Evolutionary conservation across 495 filamentous ascomycete genomes (phyloP), one percentile per base, ranked within the genome.

Genomic region (Neurospora sp.): DNA sequence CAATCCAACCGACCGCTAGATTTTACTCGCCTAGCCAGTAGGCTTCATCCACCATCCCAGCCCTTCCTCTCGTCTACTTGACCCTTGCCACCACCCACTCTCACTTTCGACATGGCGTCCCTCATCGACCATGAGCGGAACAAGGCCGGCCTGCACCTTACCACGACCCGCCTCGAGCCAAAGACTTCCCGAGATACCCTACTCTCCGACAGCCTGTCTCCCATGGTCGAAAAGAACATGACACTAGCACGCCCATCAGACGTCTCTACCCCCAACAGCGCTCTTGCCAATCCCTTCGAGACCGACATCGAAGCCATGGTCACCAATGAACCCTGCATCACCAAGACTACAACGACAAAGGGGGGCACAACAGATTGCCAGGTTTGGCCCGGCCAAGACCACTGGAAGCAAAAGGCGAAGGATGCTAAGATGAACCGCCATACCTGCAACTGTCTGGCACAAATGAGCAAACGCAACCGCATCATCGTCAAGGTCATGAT

Each of bases 341-440:
- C 80, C 38, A 81, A 79, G 39, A 78, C 82, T 6, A 79, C 78
- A 18, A 74, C 78, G 4, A 77, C 78, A 37, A 79, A 72, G 68
- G 77, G 77, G 7, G 80, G 76, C 46, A 77, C 76, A 40, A 77
- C 76, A 42, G 83, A 86, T 53, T 84, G 82, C 75, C 79, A 79
- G 5, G 81, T 83, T n/a, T 86, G 85, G 85, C 85, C 85, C 39
- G 82, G 83, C n/a, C 82, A 85, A 65, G 83, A 82, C 16, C 83
- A 86, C 76, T 86, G 85, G 85, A 78, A 78, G 70, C 78, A 79
- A 53, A 85, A 86, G 79, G 83, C 84, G 59, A 80, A 81, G 73
- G 83, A 80, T 8, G 83, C 84, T 71, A 83, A 83, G 79, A 81
- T 81, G 75, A 84, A 79, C 70, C 79, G 82, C 8, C 78, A 79